A percentile compares a stretch with the other conserved stretches of the same genome.
phyloP scores from a whole-genome alignment of 148 eudicot species.

The Dianthus caryophyllus region DNA sequence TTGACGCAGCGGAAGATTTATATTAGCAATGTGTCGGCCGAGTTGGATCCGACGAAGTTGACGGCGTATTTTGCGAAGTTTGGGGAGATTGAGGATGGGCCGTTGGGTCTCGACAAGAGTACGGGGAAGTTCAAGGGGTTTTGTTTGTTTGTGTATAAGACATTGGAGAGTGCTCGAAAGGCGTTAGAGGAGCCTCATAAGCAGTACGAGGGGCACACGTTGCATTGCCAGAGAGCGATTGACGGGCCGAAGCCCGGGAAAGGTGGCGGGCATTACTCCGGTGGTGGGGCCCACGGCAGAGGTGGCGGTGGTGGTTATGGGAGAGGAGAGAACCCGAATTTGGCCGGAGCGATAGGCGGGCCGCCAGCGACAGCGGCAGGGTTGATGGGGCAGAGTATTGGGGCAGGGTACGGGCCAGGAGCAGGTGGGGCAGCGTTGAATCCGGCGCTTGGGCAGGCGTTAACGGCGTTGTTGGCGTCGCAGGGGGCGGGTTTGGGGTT shows the following conservation, averaged over 20 bases:
- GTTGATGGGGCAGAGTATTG: background rate
- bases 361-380: slow-evolving; percentile 3
- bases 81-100: slow-evolving; percentile 98
- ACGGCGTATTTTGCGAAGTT: slow-evolving; percentile 49
- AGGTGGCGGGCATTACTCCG: slow-evolving; percentile 26
- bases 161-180: slow-evolving; percentile 56
- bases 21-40: slow-evolving; percentile 80
- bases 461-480: slow-evolving; percentile 64
- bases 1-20: slow-evolving; percentile 88
- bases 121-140: slow-evolving; percentile 92
- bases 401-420: slow-evolving; percentile 21
- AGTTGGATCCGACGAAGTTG: slow-evolving; percentile 61
- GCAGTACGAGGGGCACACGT: slow-evolving; percentile 61
- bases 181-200: slow-evolving; percentile 91
- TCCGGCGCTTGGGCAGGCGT: slow-evolving; percentile 82
- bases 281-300: no score
- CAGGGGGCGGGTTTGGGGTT: slow-evolving; percentile 82
- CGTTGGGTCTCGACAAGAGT: slow-evolving; percentile 74
- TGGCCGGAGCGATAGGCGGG: background rate
- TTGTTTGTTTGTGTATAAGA: slow-evolving; percentile 73
- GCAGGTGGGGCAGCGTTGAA: slow-evolving; percentile 41
- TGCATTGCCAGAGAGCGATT: slow-evolving; percentile 60
- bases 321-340: slow-evolving; percentile 35
- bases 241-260: slow-evolving; percentile 84
- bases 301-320: background rate